These are phyloP conservation scores for Pulveroboletus ravenelii DNA, from an alignment of 768 basidiomycete species.

Conservation along the genomic window DNA sequence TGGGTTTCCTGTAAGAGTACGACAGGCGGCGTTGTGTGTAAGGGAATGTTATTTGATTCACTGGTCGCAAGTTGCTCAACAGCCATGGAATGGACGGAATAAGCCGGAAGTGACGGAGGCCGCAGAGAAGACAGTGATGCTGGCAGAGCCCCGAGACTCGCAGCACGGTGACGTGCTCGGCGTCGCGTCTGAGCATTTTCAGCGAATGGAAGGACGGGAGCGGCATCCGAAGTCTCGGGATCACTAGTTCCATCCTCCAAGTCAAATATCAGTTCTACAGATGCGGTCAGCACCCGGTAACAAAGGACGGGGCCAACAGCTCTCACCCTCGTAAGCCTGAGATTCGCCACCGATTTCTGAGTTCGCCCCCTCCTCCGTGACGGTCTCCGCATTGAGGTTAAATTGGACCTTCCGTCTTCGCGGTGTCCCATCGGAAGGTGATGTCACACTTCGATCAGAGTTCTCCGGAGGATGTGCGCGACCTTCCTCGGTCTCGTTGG, in stretches of 20 bases:
- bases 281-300: constrained; percentile 3
- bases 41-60: not conserved
- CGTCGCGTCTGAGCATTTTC: constrained; percentile 25
- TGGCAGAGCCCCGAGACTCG: constrained; percentile 41
- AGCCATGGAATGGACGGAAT: constrained; percentile 44
- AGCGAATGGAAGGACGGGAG: constrained; percentile 35
- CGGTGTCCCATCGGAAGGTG: constrained; percentile 31
- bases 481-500: constrained; percentile 9
- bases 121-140: constrained; percentile 57
- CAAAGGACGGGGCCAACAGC: not conserved
- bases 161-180: constrained; percentile 27
- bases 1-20: not conserved
- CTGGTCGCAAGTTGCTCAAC: not conserved
- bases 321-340: constrained; percentile 44
- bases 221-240: constrained; percentile 30
- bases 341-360: constrained; percentile 31
- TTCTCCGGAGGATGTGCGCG: constrained; percentile 15
- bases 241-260: constrained; percentile 51
- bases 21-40: not conserved
- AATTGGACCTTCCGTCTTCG: constrained; percentile 70
- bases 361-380: constrained; percentile 40
- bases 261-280: constrained; percentile 64
- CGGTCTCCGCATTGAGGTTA: constrained; percentile 55
- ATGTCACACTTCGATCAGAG: constrained; percentile 18
- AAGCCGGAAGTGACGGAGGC: constrained; percentile 64